These are phyloP conservation scores for Pseudocercospora ulei DNA, from an alignment of 2,329 filamentous ascomycete species.

Conservation along the genomic window DNA sequence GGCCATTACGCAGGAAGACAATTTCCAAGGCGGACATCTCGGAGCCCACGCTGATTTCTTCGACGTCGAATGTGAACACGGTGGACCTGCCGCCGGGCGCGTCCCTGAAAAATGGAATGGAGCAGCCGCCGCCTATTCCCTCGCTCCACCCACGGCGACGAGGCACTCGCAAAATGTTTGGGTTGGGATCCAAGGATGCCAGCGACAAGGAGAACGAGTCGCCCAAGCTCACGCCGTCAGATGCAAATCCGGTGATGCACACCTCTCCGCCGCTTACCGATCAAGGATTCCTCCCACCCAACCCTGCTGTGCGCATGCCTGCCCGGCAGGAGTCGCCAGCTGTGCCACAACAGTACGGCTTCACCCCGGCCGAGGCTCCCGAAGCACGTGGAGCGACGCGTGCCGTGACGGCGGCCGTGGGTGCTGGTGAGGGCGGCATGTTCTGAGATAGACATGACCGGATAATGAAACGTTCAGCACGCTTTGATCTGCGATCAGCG, in stretches of 20 bases:
- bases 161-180: slow-evolving; percentile 35
- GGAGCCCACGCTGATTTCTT: slow-evolving; percentile 48
- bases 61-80: slow-evolving; percentile 51
- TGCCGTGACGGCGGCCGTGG: slow-evolving; percentile 13
- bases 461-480: slow-evolving; percentile 7
- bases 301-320: slow-evolving; percentile 20
- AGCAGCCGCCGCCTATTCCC: slow-evolving; percentile 45
- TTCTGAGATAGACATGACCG: slow-evolving; percentile 15
- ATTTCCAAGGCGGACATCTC: slow-evolving; percentile 55
- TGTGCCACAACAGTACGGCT: slow-evolving; percentile 12
- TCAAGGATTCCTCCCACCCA: slow-evolving; percentile 16
- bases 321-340: slow-evolving; percentile 9
- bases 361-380: slow-evolving; percentile 14
- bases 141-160: slow-evolving; percentile 52
- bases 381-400: slow-evolving; percentile 11
- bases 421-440: slow-evolving; percentile 19
- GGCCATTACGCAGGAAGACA: slow-evolving; percentile 46
- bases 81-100: slow-evolving; percentile 50
- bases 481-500: slow-evolving; percentile 17
- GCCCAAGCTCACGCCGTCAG: slow-evolving; percentile 12
- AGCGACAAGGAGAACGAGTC: slow-evolving; percentile 7
- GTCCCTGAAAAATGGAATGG: slow-evolving; percentile 46
- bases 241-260: slow-evolving; percentile 13
- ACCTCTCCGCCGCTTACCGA: slow-evolving; percentile 10
- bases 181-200: slow-evolving; percentile 16